phyloP scores from a whole-genome alignment of 257 asterid genomes.

The Marsdenia floribunda region DNA sequence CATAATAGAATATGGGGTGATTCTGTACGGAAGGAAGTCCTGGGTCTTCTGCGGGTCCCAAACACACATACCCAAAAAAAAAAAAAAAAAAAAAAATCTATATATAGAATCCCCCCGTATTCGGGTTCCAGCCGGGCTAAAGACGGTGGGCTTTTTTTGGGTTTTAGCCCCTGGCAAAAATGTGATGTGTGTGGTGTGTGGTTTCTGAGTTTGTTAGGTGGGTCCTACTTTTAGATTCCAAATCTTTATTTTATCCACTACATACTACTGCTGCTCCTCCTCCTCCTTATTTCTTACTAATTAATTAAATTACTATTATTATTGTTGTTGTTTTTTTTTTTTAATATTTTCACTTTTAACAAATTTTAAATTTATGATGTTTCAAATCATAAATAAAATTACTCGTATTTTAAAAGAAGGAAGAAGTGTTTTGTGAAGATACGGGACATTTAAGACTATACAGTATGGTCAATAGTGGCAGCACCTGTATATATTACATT shows the following conservation, averaged over 20 bases:
- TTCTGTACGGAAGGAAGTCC: conserved; percentile 40
- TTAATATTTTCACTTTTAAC: too few relatives aligned
- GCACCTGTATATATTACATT: background rate
- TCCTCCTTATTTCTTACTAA: background rate
- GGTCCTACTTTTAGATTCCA: conserved; percentile 23
- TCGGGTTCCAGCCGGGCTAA: background rate
- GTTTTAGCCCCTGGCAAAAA: background rate
- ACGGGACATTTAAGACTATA: too few relatives aligned
- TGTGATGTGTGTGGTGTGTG: background rate
- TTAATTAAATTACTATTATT: too few relatives aligned
- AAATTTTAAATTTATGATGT: too few relatives aligned
- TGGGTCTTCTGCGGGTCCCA: conserved; percentile 25
- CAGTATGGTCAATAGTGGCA: too few relatives aligned
- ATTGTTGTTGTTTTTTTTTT: too few relatives aligned
- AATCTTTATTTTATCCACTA: background rate
- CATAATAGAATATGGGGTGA: conserved; percentile 11
- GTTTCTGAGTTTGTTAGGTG: conserved; percentile 20
- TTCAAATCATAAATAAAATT: too few relatives aligned
- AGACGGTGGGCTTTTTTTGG: conserved; percentile 18
- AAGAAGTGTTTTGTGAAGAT: too few relatives aligned
- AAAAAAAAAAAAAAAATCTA: too few relatives aligned
- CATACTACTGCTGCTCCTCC: background rate
- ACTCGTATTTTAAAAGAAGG: too few relatives aligned
- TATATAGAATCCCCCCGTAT: too few relatives aligned
- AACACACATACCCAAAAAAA: too few relatives aligned